Evolutionary conservation across 108 stramenopile genomes (phyloP), one percentile per base, ranked within the genome.

Genomic region (Asterionellopsis glacialis): DNA sequence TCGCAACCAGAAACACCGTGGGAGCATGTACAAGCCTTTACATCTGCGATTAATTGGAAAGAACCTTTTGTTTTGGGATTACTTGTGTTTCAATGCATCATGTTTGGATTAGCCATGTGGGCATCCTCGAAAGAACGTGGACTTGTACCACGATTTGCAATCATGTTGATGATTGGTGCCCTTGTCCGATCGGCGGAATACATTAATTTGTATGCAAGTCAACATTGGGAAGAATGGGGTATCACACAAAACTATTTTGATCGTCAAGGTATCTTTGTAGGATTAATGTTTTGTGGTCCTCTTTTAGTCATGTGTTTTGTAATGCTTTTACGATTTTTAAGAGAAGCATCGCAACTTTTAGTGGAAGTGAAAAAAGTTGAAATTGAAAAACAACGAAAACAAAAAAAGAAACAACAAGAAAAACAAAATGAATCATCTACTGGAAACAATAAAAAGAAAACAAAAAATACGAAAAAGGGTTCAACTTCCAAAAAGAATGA

Each of bases 231-330:
- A 57, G 79, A 74, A 33, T 87, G 90, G 59, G 76, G 84, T 40
- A 33, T 33, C 7, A 90, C 87, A 5, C 95, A 95, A 69, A 89
- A 95, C 51, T 95, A 95, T 70, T 95, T 95, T 76, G 95, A 95
- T 59, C 64, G 63, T 23, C 59, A 75, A 27, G 95, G 95, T 0
- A 76, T 95, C 26, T 95, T 95, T 54, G 70, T 91, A 21, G 81
- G 81, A 14, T 84, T 91, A 11, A 79, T 95, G 74, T 47, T 91
- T 33, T 87, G 81, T 63, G 95, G 73, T 1, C 95, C 95, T 1
- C 48, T 95, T 25, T 50, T 95, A 24, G 33, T 88, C 6, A 78
- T 88, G 40, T 83, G 73, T 38, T 60, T 91, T 41, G 63, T 76
- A 26, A 91, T 93, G 88, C 63, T 95, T 14, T 45, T 90, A 19